Evolutionary conservation across 2,329 filamentous ascomycete species (phyloP), one percentile per base, ranked within the genome.

Genomic region (Rasamsonia emersonii): DNA sequence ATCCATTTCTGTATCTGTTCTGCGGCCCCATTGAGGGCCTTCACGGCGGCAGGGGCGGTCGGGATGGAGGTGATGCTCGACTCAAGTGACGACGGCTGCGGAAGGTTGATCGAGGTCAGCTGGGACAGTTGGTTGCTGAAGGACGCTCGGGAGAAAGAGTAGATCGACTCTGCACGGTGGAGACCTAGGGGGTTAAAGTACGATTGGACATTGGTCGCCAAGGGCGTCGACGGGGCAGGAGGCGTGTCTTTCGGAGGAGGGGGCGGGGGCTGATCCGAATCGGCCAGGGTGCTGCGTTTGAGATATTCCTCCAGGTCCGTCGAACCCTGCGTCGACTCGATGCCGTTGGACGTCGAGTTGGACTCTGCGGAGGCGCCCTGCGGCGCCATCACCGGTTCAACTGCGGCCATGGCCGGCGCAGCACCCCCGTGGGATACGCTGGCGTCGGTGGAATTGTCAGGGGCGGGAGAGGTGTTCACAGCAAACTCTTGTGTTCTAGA

Each of bases 1-100:
- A 95, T 94, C 91, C 91, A 98, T 49, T 82, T 80, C 41, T 82
- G 75, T 44, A 98, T 96, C 58, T 96, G 88, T 40, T 93, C 85
- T 4, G 88, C 86, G 8, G 89, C 86, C 44, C 84, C 82, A 43
- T 85, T 81, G 33, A 96, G 70, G 0, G 86, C 86, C 38, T 77
- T 82, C 7, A 86, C 77, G 16, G 89, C 91, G n/a, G 79, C 75
- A 37, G 83, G 78, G 3, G 88, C 86, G 0, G 83, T 91, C 7
- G 86, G 77, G 28, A 96, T 91, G 10, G 84, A 79, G 6, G 79
- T 76, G 29, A 98, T 86, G 50, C 81, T 85, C 41, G 78, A 82
- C 17, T 86, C 85, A 14, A 98, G 70, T 0, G 84, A 80, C 25
- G 80, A 78, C 32, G 89, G 84, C 55, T 93, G 82, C 1, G 91